These are phyloP conservation scores for Talaromyces nanjingensis DNA, from an alignment of 495 filamentous ascomycete genomes.

Conservation along the genomic window DNA sequence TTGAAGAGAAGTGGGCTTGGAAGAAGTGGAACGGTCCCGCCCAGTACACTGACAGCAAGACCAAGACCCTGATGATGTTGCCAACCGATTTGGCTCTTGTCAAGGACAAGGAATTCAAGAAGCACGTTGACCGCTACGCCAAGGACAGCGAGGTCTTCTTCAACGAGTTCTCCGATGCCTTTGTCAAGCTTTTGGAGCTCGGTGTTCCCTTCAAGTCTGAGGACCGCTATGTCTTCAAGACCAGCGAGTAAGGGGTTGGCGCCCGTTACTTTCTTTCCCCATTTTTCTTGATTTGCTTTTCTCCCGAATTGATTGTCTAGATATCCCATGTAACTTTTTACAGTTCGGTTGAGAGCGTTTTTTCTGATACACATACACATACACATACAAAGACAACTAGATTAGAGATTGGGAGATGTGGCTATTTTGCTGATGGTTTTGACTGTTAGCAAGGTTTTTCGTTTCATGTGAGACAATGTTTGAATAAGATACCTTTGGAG, in stretches of 20 bases:
- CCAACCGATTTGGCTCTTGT: conserved; percentile 83
- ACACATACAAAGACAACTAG: neutral
- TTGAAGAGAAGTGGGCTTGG: conserved; percentile 87
- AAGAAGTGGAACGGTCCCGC: conserved; percentile 91
- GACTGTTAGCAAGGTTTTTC: neutral
- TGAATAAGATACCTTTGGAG: neutral
- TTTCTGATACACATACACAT: conserved; percentile 1
- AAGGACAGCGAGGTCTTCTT: conserved; percentile 91
- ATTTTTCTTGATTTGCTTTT: conserved; percentile 10
- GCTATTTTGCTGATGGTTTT: neutral
- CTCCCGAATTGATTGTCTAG: conserved; percentile 5
- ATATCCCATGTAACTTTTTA: conserved; percentile 6
- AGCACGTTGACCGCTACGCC: conserved; percentile 83
- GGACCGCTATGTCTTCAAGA: conserved; percentile 69
- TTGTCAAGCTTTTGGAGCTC: conserved; percentile 82
- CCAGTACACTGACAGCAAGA: conserved; percentile 78
- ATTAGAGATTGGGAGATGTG: neutral
- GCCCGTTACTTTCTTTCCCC: neutral
- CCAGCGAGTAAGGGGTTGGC: conserved; percentile 34
- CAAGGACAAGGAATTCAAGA: conserved; percentile 82
- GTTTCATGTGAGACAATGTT: conserved; percentile 1
- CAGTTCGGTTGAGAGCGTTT: neutral
- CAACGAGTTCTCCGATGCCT: conserved; percentile 77
- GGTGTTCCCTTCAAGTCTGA: conserved; percentile 82
- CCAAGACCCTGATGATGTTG: conserved; percentile 93